A percentile compares a stretch with the other conserved stretches of the same genome.
These are phyloP conservation scores for Heteromeles arbutifolia DNA, from an alignment of 306 rosid species.

Conservation along the genomic window DNA sequence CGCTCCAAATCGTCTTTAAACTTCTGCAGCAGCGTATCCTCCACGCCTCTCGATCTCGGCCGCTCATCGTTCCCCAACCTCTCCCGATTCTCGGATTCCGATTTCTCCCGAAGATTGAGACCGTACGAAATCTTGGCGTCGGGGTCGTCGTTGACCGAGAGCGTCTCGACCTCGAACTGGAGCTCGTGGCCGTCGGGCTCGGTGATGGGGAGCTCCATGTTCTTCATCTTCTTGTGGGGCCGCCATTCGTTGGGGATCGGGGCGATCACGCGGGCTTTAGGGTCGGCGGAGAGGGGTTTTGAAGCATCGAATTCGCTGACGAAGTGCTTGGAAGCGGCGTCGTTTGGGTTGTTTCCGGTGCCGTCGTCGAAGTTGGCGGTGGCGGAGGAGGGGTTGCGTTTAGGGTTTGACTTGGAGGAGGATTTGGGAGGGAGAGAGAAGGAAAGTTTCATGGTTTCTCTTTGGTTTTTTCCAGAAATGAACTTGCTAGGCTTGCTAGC, in stretches of 20 bases:
- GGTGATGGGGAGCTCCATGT: constrained; percentile 32
- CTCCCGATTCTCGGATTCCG: background rate
- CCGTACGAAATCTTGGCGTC: constrained; percentile 51
- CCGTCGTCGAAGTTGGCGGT: background rate
- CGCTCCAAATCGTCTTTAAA: constrained; percentile 44
- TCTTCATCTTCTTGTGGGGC: constrained; percentile 38
- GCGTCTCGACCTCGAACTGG: constrained; percentile 37
- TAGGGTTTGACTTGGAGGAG: constrained; percentile 26
- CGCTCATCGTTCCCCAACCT: background rate
- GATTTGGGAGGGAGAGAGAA: constrained; percentile 32
- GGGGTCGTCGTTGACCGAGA: constrained; percentile 6
- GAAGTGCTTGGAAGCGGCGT: constrained; percentile 11
- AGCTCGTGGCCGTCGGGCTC: constrained; percentile 21
- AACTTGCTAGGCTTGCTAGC: background rate
- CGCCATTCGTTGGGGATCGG: constrained; percentile 29
- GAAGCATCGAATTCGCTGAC: constrained; percentile 34
- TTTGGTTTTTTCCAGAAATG: background rate
- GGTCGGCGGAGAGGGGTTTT: constrained; percentile 3
- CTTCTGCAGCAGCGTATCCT: constrained; percentile 40
- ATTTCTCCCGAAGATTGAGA: constrained; percentile 36
- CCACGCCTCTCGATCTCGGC: constrained; percentile 10
- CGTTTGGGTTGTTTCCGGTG: background rate
- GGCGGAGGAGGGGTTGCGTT: constrained; percentile 11
- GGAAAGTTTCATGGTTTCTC: constrained; percentile 30
- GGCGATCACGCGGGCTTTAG: constrained; percentile 18